These are phyloP conservation scores for Lophiotrema nucula DNA, from an alignment of 495 filamentous ascomycete genomes.

Conservation along the genomic window DNA sequence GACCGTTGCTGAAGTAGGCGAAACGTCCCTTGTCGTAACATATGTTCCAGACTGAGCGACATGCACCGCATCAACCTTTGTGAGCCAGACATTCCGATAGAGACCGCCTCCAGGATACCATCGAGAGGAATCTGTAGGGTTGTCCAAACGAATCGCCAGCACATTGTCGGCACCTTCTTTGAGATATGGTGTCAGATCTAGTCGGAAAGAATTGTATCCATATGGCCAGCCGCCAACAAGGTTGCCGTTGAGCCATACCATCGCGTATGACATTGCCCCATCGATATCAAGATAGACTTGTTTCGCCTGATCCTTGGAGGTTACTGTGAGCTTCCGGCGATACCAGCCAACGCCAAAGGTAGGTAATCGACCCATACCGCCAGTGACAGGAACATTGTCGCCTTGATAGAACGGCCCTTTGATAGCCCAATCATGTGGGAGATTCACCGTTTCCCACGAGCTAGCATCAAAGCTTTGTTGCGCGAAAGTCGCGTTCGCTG, in stretches of 20 bases:
- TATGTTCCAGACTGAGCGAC: constrained; percentile 48
- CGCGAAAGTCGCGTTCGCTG: constrained; percentile 36
- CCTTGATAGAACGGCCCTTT: constrained; percentile 35
- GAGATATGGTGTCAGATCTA: constrained; percentile 49
- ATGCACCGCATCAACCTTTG: constrained; percentile 45
- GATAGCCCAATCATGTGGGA: constrained; percentile 54
- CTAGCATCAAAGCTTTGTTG: constrained; percentile 43
- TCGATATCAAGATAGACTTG: constrained; percentile 51
- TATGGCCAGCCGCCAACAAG: constrained; percentile 53
- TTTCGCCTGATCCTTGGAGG: constrained; percentile 35
- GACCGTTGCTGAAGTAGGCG: constrained; percentile 43
- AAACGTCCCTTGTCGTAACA: constrained; percentile 45
- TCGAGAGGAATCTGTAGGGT: constrained; percentile 45
- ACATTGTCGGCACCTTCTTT: constrained; percentile 44
- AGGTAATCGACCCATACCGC: constrained; percentile 57
- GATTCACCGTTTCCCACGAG: constrained; percentile 41
- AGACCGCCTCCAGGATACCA: constrained; percentile 54
- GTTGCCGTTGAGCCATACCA: constrained; percentile 51
- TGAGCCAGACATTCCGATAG: constrained; percentile 53
- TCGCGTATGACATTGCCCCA: constrained; percentile 51
- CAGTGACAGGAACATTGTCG: constrained; percentile 48
- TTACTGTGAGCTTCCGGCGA: constrained; percentile 43
- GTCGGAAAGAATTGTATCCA: constrained; percentile 50
- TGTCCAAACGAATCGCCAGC: constrained; percentile 51
- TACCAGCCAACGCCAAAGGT: constrained; percentile 52